Base-by-base conservation (phyloP, 768 basidiomycete species). In the Saitozyma podzolica region DNA sequence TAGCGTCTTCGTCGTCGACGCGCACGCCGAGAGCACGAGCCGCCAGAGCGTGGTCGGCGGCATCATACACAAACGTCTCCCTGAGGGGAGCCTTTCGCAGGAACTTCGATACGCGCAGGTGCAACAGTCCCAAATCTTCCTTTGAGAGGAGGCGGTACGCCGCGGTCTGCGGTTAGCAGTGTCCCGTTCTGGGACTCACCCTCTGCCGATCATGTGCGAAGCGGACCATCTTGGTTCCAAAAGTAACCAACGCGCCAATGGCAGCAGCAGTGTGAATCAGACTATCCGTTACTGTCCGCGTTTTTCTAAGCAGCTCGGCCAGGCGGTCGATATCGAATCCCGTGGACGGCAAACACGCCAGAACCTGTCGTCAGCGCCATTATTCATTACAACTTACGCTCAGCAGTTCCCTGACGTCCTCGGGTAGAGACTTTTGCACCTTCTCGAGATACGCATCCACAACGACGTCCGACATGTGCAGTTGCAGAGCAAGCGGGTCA, bases 131-230 rank as follows among this genome's bases (percentile, higher is more conserved):
- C 11, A 40, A 20, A 39, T 65, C 42, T 6, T 60, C 50, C 3
- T 17, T 6, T 6, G 66, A 11, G 16, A 68, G 52, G 5, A 65
- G 43, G 20, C 50, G 58, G 56, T 68, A 63, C 4, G 69, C 62
- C 6, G 62, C 58, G 17, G 61, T 42, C 63, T 65, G 20, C 10
- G 13, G 20, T 58, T 40, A 50, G 42, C 50, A 3, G 20, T 37
- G 2, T 47, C 29, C 11, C 13, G 6, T 41, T 41, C 5, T 8
- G 16, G 29, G 3, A 65, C 67, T 45, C 40, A 69, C 68, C 41
- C 61, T 59, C 42, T 61, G 66, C 1, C 70, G 65, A 55, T 76
- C 72, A 60, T 76, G 72, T 0, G 66, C 49, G 63, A 73, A 76
- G 0, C 56, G 43, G 11, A 64, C 63, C 29, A 14, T 19, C 13